Conservation (phyloP, 2,329 filamentous ascomycete species). For the Exophiala calicioides region DNA sequence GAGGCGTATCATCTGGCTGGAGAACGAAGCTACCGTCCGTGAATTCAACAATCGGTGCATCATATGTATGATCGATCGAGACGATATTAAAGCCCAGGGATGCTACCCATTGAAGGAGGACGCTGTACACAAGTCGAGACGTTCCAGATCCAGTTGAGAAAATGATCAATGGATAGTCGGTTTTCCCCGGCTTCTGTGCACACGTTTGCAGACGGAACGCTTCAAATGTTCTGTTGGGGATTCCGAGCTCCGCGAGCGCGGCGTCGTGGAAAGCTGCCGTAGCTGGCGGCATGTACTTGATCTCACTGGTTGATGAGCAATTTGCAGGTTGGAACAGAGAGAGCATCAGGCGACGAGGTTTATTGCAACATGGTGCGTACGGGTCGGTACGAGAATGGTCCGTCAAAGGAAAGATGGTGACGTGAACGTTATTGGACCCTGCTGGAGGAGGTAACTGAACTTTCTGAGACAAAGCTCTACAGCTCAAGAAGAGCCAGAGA, state of each 20-base stretch:
- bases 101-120: slow-evolving; percentile 36
- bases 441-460: slow-evolving; percentile 13
- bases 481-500: too few species aligned
- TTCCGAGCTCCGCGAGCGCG: slow-evolving; percentile 21
- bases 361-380: slow-evolving; percentile 14
- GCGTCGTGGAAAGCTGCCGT: slow-evolving; percentile 33
- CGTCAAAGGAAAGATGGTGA: slow-evolving; percentile 12
- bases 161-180: slow-evolving; percentile 34
- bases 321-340: slow-evolving; percentile 17
- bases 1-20: slow-evolving; percentile 15
- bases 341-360: slow-evolving; percentile 17
- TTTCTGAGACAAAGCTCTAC: too few species aligned
- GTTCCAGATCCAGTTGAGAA: slow-evolving; percentile 37
- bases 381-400: slow-evolving; percentile 15
- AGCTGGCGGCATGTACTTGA: slow-evolving; percentile 34
- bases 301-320: slow-evolving; percentile 5
- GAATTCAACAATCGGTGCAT: slow-evolving; percentile 38
- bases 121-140: slow-evolving; percentile 35
- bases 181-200: slow-evolving; percentile 8
- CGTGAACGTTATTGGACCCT: slow-evolving; percentile 10
- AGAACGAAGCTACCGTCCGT: slow-evolving; percentile 32
- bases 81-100: slow-evolving; percentile 39
- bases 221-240: slow-evolving; percentile 35
- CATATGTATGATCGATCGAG: slow-evolving; percentile 41
- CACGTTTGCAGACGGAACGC: slow-evolving; percentile 23